phyloP scores from a whole-genome alignment of 2,329 filamentous ascomycete species.

The Fusarium domesticum region DNA sequence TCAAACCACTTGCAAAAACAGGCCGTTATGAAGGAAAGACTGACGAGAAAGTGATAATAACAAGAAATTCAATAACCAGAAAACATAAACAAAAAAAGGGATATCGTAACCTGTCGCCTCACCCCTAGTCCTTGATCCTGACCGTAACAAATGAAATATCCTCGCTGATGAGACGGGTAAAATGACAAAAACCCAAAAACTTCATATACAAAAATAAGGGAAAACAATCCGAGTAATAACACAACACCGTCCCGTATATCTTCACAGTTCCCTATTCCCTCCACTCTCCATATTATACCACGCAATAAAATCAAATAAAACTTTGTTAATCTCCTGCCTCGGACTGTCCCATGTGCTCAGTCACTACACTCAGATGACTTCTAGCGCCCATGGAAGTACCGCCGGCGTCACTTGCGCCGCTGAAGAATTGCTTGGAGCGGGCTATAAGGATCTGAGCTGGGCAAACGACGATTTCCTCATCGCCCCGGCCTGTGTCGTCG shows the following conservation, averaged over 20 bases:
- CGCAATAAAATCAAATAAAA: neutral
- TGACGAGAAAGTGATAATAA: conserved; percentile 7
- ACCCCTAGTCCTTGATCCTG: neutral
- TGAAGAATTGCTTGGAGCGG: conserved; percentile 40
- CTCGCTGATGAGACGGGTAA: neutral
- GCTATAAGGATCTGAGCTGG: conserved; percentile 90
- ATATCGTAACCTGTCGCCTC: conserved; percentile 19
- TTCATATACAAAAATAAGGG: conserved; percentile 4
- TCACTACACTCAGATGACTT: conserved; percentile 38
- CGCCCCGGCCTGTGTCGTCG: conserved; percentile 79
- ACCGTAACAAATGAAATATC: neutral
- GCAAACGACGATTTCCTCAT: conserved; percentile 93
- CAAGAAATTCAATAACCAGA: conserved; percentile 6
- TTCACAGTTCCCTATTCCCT: conserved; percentile 9
- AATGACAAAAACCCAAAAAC: conserved; percentile 1
- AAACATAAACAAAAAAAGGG: conserved; percentile 6
- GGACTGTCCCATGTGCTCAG: conserved; percentile 33
- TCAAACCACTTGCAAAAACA: no score
- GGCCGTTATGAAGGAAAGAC: conserved; percentile 5
- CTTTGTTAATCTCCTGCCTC: conserved; percentile 37
- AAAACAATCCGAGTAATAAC: neutral
- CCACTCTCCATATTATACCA: conserved; percentile 22
- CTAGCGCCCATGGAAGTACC: conserved; percentile 42
- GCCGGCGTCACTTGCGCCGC: conserved; percentile 52
- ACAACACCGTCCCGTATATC: neutral